Base-by-base conservation (phyloP, 1,139 yeast genomes). In the Yamadazyma atmosphaerica region DNA sequence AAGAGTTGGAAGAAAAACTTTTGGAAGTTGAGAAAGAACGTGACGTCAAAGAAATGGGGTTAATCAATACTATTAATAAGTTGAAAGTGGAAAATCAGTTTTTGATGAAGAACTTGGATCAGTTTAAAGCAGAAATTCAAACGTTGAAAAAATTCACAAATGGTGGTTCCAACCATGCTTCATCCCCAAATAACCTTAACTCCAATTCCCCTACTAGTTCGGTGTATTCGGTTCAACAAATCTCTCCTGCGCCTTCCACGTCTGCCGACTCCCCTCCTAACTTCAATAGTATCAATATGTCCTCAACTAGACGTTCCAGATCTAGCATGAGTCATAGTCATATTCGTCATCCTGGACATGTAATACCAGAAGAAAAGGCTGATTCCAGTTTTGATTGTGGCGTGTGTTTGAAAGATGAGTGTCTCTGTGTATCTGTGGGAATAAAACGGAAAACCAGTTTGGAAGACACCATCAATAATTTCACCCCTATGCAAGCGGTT, bases 341-440 rank as follows among this genome's bases (percentile, higher is more conserved):
- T n/a, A n/a, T n/a, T n/a, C n/a, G n/a, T n/a, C n/a, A n/a, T n/a
- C n/a, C n/a, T n/a, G n/a, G n/a, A n/a, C n/a, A n/a, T n/a, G n/a
- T n/a, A n/a, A n/a, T 28, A 4, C 19, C 31, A 7, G 31, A 28
- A 28, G 31, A 28, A 28, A 28, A 28, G n/a, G 31, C n/a, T 15
- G 41, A 28, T 17, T 12, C 46, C 14, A 54, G 55, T 41, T 68
- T 65, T 42, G 79, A 74, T 48, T 84, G 92, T 56, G 85, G 84
- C 1, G 79, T 81, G 3, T 84, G 92, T 55, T 59, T 71, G 34
- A 81, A 81, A 54, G 90, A 83, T 36, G 82, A 78, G 40, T 84
- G 92, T 54, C 61, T 83, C 10, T 84, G 90, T 58, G 89, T 77
- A 40, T 63, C 72, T 2, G 77, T 81, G n/a, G 89, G 88, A 1